phyloP scores from a whole-genome alignment of 108 stramenopile species.

The Skeletonema tropicum region DNA sequence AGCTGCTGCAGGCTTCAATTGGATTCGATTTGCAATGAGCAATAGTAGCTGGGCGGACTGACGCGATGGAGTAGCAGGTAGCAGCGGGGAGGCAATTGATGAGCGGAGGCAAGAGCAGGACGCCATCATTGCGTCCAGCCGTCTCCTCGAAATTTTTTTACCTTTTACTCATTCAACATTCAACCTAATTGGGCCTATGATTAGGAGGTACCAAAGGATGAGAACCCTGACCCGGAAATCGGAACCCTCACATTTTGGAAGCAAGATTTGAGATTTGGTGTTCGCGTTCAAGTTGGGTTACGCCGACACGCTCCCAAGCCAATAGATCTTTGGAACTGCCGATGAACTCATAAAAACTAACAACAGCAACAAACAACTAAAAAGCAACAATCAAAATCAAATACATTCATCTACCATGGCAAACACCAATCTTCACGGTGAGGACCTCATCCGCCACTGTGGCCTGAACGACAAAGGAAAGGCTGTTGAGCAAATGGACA shows the following conservation, averaged over 20 bases:
- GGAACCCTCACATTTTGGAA: no score
- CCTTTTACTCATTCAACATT: no score
- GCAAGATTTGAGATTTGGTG: not conserved
- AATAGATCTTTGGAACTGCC: not conserved
- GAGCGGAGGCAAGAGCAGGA: not conserved
- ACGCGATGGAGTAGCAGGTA: not conserved
- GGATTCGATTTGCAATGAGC: not conserved
- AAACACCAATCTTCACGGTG: constrained; percentile 34
- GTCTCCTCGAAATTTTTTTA: not conserved
- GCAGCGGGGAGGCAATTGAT: not conserved
- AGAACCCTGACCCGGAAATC: no score
- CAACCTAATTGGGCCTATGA: not conserved
- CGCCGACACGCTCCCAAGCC: not conserved
- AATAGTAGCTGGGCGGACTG: not conserved
- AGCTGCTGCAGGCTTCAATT: not conserved
- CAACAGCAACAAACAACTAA: not conserved
- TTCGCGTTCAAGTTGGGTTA: not conserved
- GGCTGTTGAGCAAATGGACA: constrained; percentile 47
- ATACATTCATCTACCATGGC: constrained; percentile 18
- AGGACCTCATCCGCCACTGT: constrained; percentile 56
- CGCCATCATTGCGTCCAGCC: not conserved
- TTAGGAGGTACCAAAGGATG: not conserved
- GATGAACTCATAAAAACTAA: not conserved
- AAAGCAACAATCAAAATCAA: not conserved
- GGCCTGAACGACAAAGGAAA: constrained; percentile 54